Evolutionary conservation across 2,329 filamentous ascomycete species (phyloP), one percentile per base, ranked within the genome.

Genomic region (Grosmannia clavigera): DNA sequence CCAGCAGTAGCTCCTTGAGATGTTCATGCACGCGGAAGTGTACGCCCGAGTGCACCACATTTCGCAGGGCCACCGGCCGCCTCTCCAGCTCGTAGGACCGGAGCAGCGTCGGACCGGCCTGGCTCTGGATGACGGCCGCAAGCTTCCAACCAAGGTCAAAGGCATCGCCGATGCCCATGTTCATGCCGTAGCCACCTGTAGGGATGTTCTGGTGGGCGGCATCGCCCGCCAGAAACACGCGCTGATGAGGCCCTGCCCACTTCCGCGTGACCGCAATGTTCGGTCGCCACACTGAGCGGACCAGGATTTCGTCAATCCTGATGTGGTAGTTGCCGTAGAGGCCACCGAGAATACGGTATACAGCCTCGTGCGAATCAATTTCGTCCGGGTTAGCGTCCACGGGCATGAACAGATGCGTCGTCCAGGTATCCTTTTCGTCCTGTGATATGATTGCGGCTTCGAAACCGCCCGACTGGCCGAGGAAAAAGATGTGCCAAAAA

Each of bases 101-200:
- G 0, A 83, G 70, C 3, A 82, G 69, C 0, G 68, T 64, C 5
- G 73, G 66, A 7, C 68, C 68, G 1, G 71, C 63, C 52, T 65
- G 56, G 27, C 62, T 52, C 2, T 65, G 63, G 1, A 80, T 65
- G 2, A 76, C 77, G 1, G 74, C 69, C 0, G 76, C 73, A 1
- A 82, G 69, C 64, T 82, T 82, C 78, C 80, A 82, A 22, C 75
- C 76, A 0, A 83, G 70, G 59, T 82, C 81, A 25, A 78, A 71
- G 0, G 77, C 74, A 61, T 82, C 80, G 27, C 78, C 75, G 33
- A 83, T 73, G 0, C 79, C 79, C 0, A 65, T 78, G 65, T 83
- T 82, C 77, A 83, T 79, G 1, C 81, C 81, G 64, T 82, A 80
- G 0, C 78, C 81, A 2, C 79, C 81, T 0, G 76, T 75, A 0